These are phyloP conservation scores for Bimuria novae-zelandiae DNA, from an alignment of 2,329 filamentous ascomycete species.

Conservation along the genomic window DNA sequence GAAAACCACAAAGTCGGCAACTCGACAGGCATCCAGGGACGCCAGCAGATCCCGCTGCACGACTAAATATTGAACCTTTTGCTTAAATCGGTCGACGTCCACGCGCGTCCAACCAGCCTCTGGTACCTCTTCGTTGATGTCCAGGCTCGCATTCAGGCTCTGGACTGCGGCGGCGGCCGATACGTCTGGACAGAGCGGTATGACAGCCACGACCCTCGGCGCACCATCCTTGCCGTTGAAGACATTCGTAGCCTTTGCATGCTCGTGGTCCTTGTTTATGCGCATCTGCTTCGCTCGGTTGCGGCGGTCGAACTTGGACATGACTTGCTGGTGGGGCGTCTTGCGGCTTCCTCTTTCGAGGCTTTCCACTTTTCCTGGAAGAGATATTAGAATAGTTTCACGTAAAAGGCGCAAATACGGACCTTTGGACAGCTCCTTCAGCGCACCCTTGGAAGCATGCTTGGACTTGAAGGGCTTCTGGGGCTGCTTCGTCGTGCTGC, in stretches of 20 bases:
- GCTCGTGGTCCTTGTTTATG: slow-evolving; percentile 79
- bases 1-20: slow-evolving; percentile 90
- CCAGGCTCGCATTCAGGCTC: slow-evolving; percentile 76
- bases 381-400: background rate
- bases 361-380: slow-evolving; percentile 73
- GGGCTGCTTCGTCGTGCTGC: slow-evolving; percentile 84
- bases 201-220: slow-evolving; percentile 83
- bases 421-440: slow-evolving; percentile 89
- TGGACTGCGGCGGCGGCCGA: slow-evolving; percentile 70
- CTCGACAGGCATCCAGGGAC: slow-evolving; percentile 81
- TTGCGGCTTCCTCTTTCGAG: slow-evolving; percentile 76
- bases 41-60: slow-evolving; percentile 73
- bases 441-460: slow-evolving; percentile 83
- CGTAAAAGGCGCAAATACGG: slow-evolving; percentile 5
- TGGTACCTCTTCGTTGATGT: slow-evolving; percentile 70
- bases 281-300: slow-evolving; percentile 95
- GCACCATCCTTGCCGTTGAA: slow-evolving; percentile 88
- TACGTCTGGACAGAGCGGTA: slow-evolving; percentile 78
- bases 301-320: slow-evolving; percentile 94
- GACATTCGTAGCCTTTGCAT: slow-evolving; percentile 75
- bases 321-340: slow-evolving; percentile 92
- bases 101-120: slow-evolving; percentile 65
- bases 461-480: slow-evolving; percentile 93
- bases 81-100: slow-evolving; percentile 88
- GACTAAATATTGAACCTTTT: slow-evolving; percentile 85